Evolutionary conservation across 2,329 filamentous ascomycete species (phyloP), one percentile per base, ranked within the genome.

Genomic region (Chaetomium sp.): DNA sequence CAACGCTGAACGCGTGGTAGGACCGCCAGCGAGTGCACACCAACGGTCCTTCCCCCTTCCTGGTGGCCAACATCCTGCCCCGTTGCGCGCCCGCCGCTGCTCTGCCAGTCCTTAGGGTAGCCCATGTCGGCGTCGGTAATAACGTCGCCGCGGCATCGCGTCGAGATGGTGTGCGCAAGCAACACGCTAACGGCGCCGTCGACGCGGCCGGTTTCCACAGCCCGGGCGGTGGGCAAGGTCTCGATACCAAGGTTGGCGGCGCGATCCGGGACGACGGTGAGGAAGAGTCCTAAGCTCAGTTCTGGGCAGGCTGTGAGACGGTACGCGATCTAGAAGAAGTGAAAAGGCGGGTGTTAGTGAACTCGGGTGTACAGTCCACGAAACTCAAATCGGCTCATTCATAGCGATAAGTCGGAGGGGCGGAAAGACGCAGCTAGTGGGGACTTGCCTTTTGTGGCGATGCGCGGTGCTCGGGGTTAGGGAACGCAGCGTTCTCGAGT

Each of bases 21-120:
- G 5, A 96, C 85, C 14, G 88, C 89, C 5, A 96, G 77, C 0
- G 88, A 92, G 71, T 96, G 91, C 49, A 96, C 73, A 54, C 84
- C 89, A 54, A 96, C 79, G 0, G 89, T 95, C 44, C 83, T 74
- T 41, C 90, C 90, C 12, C 76, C 74, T 56, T 89, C 82, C 63
- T 87, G 81, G 70, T 95, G 89, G 36, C 89, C 89, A 8, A 83
- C 66, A 1, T 70, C 36, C 41, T 55, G 67, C 38, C 12, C 45
- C 7, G 58, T 55, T 3, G 78, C 74, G 47, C 71, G 69, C 47
- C 76, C 72, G 52, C 65, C 68, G 54, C 71, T 68, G 52, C 74
- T 71, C 52, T 67, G 68, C 85, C 87, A 92, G 67, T 87, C 79
- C 41, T 74, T 69, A 0, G 90, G 89, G 43, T 86, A 77, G 27